Evolutionary conservation across 2,329 filamentous ascomycete species (phyloP), one percentile per base, ranked within the genome.

Genomic region (Stachybotrys chlorohalonatus): DNA sequence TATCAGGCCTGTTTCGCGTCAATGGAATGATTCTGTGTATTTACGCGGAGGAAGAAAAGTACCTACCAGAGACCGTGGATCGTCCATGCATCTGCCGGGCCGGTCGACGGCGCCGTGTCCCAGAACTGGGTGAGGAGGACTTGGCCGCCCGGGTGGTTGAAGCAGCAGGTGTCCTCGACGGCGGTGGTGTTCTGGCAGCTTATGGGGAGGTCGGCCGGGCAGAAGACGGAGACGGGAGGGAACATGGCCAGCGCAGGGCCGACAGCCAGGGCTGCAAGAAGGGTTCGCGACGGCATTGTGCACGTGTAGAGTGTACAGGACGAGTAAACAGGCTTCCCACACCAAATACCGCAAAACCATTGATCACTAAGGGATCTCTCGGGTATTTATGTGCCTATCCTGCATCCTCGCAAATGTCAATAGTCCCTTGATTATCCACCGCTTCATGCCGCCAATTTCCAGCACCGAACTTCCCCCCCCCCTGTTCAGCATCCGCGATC

Each of bases 61-160:
- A 6, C 36, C 47, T 56, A 56, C 50, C 76, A 79, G 47, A 90
- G 75, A 1, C 86, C 86, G 64, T 90, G 87, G 47, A 90, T 79
- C 1, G 86, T 90, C 87, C 87, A 92, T 6, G 82, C 84, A 63
- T 90, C 80, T 11, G 60, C 54, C 1, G 88, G 86, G 0, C 88
- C 86, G 3, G 81, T 79, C 1, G 78, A 73, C 1, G 86, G 86
- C 55, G 79, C 66, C 0, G 82, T 80, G 64, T 91, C 87, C 87
- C 87, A 91, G 71, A 91, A 90, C 62, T 91, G 87, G 2, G 88
- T 90, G 68, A 83, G 81, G 5, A 90, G 76, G 49, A 91, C 71
- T 58, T 88, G 81, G 7, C 88, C 88, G 5, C 86, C 83, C 0
- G 87, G 87, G 24, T 81, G 52, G 36, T 52, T 76, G 73, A 90